Evolutionary conservation across 2,329 filamentous ascomycete species (phyloP), one percentile per base, ranked within the genome.

Genomic region (Sclerotinia borealis): DNA sequence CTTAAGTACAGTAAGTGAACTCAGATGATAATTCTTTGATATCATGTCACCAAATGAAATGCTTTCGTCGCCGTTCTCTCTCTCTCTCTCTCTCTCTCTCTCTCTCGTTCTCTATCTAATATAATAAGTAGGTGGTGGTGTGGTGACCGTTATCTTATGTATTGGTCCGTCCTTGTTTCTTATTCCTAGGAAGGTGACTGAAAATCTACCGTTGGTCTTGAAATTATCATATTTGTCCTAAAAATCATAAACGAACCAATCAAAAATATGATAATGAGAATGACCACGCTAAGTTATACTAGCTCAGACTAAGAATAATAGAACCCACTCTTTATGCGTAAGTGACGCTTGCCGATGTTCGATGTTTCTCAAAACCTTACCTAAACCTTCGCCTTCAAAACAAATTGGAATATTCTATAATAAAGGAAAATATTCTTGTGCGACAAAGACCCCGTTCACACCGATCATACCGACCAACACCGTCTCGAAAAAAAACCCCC

Each of bases 231-330:
- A 27, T 47, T 37, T 48, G 41, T 4, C 4, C 15, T n/a, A 11
- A 17, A 22, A 27, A 15, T 15, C 22, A 19, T 19, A n/a, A 17
- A 3, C 47, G 31, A 43, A 13, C 59, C 59, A 61, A 61, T 61
- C 3, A 47, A 27, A 61, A 47, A 22, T 27, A 4, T n/a, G 9
- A 55, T 45, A 55, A 61, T 61, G 37, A 5, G 15, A 37, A 61
- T 61, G 59, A 61, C 59, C 59, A 55, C n/a, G n/a, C 59, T 61
- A 61, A 54, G 2, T 13, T 9, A 9, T 13, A 27, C 10, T 55
- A 61, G 29, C 43, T 29, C 8, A 13, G n/a, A 8, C 48, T 54
- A 61, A 34, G n/a, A 11, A 45, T 13, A 37, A 17, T 10, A 17
- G 49, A 25, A 19, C 58, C 58, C 47, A 50, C 58, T 52, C 22